A percentile compares a stretch with the other conserved stretches of the same genome.
These are phyloP conservation scores for Yarrowia divulgata DNA, from an alignment of 805 yeast species.

Conservation along the genomic window DNA sequence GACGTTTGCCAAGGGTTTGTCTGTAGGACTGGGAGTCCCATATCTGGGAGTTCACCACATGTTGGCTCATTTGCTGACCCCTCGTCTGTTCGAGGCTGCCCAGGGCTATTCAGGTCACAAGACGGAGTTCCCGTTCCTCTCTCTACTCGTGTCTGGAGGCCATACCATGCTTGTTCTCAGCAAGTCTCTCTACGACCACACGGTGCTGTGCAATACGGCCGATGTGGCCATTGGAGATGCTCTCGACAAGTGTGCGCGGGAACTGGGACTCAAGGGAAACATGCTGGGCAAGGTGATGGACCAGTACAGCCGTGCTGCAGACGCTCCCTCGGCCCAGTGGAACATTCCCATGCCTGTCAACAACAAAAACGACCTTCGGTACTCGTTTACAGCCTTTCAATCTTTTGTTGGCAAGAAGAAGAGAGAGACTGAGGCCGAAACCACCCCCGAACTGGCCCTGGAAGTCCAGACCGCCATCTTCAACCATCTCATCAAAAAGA, in stretches of 20 bases:
- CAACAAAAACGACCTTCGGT: conserved; percentile 28
- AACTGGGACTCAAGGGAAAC: conserved; percentile 72
- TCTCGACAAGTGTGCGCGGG: conserved; percentile 89
- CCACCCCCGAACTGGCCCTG: conserved; percentile 18
- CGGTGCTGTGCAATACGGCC: conserved; percentile 72
- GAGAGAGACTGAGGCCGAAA: not conserved
- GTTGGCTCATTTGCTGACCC: conserved; percentile 86
- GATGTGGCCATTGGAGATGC: conserved; percentile 96
- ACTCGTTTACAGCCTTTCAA: conserved; percentile 78
- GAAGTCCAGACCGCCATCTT: conserved; percentile 69
- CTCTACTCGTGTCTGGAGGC: conserved; percentile 89
- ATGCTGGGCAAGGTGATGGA: conserved; percentile 91
- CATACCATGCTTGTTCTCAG: conserved; percentile 88
- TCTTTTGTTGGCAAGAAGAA: conserved; percentile 54
- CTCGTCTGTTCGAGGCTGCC: conserved; percentile 55
- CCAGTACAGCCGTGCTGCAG: conserved; percentile 52
- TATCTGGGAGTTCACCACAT: conserved; percentile 93
- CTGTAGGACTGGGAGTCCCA: conserved; percentile 79
- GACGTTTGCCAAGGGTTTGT: conserved; percentile 83
- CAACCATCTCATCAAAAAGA: conserved; percentile 59
- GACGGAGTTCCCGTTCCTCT: conserved; percentile 69
- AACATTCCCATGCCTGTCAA: conserved; percentile 56
- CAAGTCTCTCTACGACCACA: conserved; percentile 66
- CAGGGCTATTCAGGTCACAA: conserved; percentile 51
- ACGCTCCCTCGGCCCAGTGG: conserved; percentile 1